Percentiles rank a stretch among this genome's conserved stretches.
Evolutionary conservation across 495 filamentous ascomycete genomes (phyloP).

Genomic region (Elaphomyces granulatus): DNA sequence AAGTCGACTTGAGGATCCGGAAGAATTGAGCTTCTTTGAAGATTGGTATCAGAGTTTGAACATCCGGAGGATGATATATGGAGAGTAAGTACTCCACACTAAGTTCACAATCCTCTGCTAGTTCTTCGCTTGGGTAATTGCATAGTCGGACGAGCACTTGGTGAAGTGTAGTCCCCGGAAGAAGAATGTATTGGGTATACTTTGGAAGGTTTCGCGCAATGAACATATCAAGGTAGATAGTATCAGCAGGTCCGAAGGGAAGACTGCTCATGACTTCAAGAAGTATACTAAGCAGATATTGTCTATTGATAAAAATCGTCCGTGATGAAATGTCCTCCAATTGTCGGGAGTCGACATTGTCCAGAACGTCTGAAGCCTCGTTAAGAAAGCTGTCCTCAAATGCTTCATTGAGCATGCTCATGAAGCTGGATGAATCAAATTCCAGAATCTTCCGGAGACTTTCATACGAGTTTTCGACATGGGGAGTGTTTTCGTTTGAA

Average conservation of each 20-base stretch:
- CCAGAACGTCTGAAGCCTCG: slow-evolving; percentile 40
- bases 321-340: slow-evolving; percentile 18
- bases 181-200: slow-evolving; percentile 86
- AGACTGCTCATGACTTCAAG: slow-evolving; percentile 69
- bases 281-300: slow-evolving; percentile 79
- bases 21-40: slow-evolving; percentile 77
- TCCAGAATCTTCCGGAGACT: slow-evolving; percentile 72
- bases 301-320: slow-evolving; percentile 66
- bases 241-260: slow-evolving; percentile 63
- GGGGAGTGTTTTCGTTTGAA: slow-evolving; percentile 28
- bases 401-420: slow-evolving; percentile 92
- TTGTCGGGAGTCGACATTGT: slow-evolving; percentile 35
- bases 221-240: slow-evolving; percentile 95
- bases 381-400: slow-evolving; percentile 94
- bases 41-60: slow-evolving; percentile 55
- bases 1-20: slow-evolving; percentile 84
- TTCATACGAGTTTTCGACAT: slow-evolving; percentile 52
- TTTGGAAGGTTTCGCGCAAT: slow-evolving; percentile 91
- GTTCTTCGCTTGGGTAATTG: slow-evolving; percentile 61
- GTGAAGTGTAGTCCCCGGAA: slow-evolving; percentile 73
- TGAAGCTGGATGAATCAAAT: slow-evolving; percentile 79
- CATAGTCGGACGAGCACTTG: slow-evolving; percentile 72
- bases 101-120: slow-evolving; percentile 88
- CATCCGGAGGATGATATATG: slow-evolving; percentile 76
- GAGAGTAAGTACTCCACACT: slow-evolving; percentile 92